A percentile compares a stretch with the other conserved stretches of the same genome.
Conservation (phyloP, 2,329 filamentous ascomycete genomes). For the Cylindrodendrum hubeiense region DNA sequence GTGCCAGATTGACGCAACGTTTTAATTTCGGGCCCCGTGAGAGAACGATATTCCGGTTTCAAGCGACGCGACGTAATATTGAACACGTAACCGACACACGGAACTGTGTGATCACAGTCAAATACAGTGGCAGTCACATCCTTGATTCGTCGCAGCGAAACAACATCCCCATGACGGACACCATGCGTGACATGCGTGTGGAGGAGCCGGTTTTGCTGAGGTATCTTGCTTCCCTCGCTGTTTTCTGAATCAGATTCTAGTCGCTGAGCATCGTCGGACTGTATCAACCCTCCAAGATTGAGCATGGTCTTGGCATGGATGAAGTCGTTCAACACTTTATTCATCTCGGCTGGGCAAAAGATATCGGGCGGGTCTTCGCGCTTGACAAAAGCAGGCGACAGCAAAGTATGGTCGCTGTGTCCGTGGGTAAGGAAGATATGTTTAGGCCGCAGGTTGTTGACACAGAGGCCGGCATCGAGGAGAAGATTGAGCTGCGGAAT, state of each 20-base stretch:
- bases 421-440: conserved; percentile 65
- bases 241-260: conserved; percentile 2
- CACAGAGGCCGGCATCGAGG: conserved; percentile 60
- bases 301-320: conserved; percentile 56
- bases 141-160: conserved; percentile 51
- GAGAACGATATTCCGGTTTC: conserved; percentile 51
- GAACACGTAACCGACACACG: conserved; percentile 63
- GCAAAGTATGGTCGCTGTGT: conserved; percentile 60
- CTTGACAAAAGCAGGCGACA: conserved; percentile 58
- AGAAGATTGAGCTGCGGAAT: conserved; percentile 63
- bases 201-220: conserved; percentile 42
- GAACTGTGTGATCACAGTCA: conserved; percentile 60
- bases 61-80: conserved; percentile 53
- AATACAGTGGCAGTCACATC: conserved; percentile 57
- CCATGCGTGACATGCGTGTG: conserved; percentile 56
- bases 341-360: conserved; percentile 58
- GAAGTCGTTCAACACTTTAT: conserved; percentile 54
- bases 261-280: conserved; percentile 42
- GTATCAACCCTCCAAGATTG: conserved; percentile 55
- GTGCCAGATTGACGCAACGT: conserved; percentile 52
- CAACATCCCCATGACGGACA: conserved; percentile 50
- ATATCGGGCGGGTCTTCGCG: conserved; percentile 60
- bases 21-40: conserved; percentile 53
- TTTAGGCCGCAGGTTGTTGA: conserved; percentile 60
- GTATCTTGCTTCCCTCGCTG: conserved; percentile 29